phyloP scores from a whole-genome alignment of 179 eudicot genomes.

The Corrigiola litoralis region DNA sequence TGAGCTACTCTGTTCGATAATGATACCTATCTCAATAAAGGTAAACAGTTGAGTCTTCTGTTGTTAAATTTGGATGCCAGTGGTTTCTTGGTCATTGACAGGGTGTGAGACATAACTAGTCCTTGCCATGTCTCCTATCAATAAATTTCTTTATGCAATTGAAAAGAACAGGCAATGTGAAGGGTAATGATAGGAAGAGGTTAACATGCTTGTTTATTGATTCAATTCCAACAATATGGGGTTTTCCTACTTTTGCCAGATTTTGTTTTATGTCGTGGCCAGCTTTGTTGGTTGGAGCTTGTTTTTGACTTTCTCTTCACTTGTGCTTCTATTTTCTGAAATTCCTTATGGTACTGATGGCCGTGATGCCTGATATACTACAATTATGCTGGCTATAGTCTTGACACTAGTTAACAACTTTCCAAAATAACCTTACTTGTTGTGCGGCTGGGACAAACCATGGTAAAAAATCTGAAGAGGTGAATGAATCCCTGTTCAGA shows the following conservation, averaged over 20 bases:
- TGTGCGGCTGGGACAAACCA: too few species aligned
- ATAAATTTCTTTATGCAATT: not conserved
- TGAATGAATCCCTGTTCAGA: too few species aligned
- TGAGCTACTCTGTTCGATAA: slow-evolving; percentile 97
- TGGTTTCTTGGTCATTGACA: slow-evolving; percentile 5
- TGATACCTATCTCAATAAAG: slow-evolving; percentile 99
- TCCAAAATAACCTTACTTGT: too few species aligned
- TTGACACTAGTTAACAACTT: too few species aligned
- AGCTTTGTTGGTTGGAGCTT: slow-evolving; percentile 1
- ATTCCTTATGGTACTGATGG: too few species aligned
- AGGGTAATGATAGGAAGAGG: not conserved
- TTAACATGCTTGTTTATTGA: not conserved
- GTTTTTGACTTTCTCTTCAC: too few species aligned
- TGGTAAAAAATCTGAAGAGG: too few species aligned
- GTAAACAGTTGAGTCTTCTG: slow-evolving; percentile 31
- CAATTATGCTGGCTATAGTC: too few species aligned
- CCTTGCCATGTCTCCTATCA: not conserved
- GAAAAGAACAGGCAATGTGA: not conserved
- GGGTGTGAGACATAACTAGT: not conserved
- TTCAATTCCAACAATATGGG: not conserved
- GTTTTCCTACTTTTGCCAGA: not conserved
- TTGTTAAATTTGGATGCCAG: not conserved
- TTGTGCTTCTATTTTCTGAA: too few species aligned
- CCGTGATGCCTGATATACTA: too few species aligned
- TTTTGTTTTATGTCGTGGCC: not conserved